Evolutionary conservation across 2,329 filamentous ascomycete species (phyloP).

Genomic region (Xylaria multiplex): DNA sequence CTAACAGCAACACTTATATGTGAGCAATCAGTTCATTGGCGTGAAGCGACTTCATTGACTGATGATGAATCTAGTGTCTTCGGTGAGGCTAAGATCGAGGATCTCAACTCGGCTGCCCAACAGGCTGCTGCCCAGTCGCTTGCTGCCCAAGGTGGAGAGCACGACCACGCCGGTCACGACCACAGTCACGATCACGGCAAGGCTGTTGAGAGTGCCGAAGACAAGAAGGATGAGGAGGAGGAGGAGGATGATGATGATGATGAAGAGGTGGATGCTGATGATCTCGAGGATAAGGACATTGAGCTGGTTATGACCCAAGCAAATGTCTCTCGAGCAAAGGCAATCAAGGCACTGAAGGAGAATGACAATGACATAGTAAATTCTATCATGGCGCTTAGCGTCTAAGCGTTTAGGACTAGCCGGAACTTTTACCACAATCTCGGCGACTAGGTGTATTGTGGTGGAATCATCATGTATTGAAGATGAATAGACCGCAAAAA

Average conservation of each 20-base stretch:
- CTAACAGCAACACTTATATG: conserved; percentile 99
- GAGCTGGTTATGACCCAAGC: conserved; percentile 99
- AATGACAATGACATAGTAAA: conserved; percentile 99
- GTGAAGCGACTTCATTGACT: conserved; percentile 23
- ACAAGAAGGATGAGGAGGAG: conserved; percentile 71
- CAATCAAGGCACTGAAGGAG: conserved; percentile 97
- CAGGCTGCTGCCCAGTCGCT: conserved; percentile 96
- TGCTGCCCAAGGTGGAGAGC: conserved; percentile 74
- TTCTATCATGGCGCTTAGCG: conserved; percentile 98
- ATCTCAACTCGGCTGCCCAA: conserved; percentile 98
- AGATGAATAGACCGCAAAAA: conserved; percentile 10
- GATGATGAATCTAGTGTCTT: conserved; percentile 76
- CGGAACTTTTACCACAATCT: conserved; percentile 7
- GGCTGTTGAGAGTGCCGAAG: conserved; percentile 68
- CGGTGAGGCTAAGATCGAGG: conserved; percentile 99
- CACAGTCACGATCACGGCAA: conserved; percentile 78
- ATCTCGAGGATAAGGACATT: conserved; percentile 98
- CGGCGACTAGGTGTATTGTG: conserved; percentile 40
- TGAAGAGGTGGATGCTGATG: conserved; percentile 93
- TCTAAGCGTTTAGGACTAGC: conserved; percentile 59
- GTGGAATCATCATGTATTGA: conserved; percentile 35
- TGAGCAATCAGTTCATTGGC: conserved; percentile 61
- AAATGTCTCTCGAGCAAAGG: conserved; percentile 96
- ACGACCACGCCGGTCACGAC: conserved; percentile 69
- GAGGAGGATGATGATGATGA: conserved; percentile 87